A percentile compares a stretch with the other conserved stretches of the same genome.
Evolutionary conservation across 805 yeast genomes (phyloP).

Genomic region (Metschnikowia gelsemii): DNA sequence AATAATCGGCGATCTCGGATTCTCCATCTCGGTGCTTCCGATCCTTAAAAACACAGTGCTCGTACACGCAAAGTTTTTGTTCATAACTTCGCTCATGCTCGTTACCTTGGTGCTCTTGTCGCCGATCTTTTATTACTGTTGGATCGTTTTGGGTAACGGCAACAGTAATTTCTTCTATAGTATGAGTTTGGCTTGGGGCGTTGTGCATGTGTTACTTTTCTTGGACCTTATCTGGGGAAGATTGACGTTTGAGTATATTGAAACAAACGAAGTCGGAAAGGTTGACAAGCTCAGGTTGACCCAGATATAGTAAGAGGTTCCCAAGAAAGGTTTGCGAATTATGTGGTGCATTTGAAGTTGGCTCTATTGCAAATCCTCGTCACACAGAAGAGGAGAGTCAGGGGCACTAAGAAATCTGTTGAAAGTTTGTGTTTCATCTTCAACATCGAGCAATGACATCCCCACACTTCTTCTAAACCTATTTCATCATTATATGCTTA

Average conservation of each 20-base stretch:
- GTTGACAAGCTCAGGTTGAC: conserved; percentile 41
- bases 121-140: conserved; percentile 87
- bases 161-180: conserved; percentile 97
- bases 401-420: too few species aligned
- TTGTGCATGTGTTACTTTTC: conserved; percentile 64
- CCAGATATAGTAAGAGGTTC: conserved; percentile 37
- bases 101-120: conserved; percentile 58
- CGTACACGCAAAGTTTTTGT: conserved; percentile 48
- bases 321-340: too few species aligned
- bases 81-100: conserved; percentile 48
- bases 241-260: conserved; percentile 60
- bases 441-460: too few species aligned
- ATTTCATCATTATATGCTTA: too few species aligned
- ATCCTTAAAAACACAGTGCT: conserved; percentile 48
- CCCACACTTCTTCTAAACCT: too few species aligned
- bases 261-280: conserved; percentile 38
- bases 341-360: too few species aligned
- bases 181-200: conserved; percentile 75
- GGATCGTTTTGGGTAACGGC: conserved; percentile 94
- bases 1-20: conserved; percentile 70
- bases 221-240: conserved; percentile 84
- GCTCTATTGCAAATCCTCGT: too few species aligned
- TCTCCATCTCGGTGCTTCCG: conserved; percentile 38
- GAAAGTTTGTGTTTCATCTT: too few species aligned
- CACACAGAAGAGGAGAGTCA: too few species aligned